Base-by-base conservation (phyloP, 2,329 filamentous ascomycete genomes). In the Xylariaceae sp. region DNA sequence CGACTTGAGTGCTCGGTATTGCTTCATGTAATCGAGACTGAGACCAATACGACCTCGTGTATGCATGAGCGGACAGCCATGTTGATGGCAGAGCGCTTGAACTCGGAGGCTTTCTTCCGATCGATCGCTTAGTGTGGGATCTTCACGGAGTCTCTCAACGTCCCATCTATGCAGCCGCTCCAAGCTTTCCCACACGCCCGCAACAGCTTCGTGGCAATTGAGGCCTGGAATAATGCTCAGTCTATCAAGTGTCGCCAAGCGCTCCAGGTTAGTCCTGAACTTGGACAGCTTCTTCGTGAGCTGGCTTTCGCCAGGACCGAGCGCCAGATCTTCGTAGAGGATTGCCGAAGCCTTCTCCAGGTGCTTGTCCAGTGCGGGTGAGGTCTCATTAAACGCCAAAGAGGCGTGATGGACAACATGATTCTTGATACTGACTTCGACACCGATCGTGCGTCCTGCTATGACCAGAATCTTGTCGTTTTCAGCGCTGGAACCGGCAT, bases 21-120 rank as follows among this genome's bases (percentile, higher is more conserved):
- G 81, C 72, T 84, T 87, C 90, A 90, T 94, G 71, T 93, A 95
- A 64, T 91, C 87, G 45, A 94, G 67, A 53, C 82, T 84, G 58
- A 93, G 75, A 0, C 90, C 90, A 30, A 93, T 76, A 53, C 81
- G 82, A 18, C 81, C 80, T 54, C 84, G 79, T 11, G 81, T 80
- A 73, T 94, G 88, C 82, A 93, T 88, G 35, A 80, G 76, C 0
- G 90, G 89, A 35, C 80, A 80, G 1, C 90, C 90, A 69, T 88
- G 88, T 63, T 81, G 84, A 58, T 82, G 83, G 70, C 88, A 91
- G 73, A 90, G 81, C 51, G 84, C 86, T 54, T 81, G 75, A n/a
- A 80, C 75, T 49, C 80, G 78, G 9, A 86, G 72, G 45, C 73
- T 77, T n/a, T 78, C 74, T 35, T 82, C 79, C 1, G 77, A 72